Evolutionary conservation across 108 stramenopile genomes (phyloP).

Genomic region (Fistulifera pelliculosa): DNA sequence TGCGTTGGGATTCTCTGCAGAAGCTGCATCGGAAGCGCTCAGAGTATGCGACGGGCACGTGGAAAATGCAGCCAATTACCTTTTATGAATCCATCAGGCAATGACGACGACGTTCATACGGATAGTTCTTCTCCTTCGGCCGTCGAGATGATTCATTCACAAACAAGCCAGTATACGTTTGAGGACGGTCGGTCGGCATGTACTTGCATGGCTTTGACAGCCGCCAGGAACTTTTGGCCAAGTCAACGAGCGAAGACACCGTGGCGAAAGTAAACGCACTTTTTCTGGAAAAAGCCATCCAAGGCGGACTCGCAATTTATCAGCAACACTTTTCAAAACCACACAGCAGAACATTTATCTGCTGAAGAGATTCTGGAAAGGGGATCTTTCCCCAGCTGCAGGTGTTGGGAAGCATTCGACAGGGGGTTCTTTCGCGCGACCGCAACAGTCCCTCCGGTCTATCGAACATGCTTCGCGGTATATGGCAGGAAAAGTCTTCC

Average conservation of each 20-base stretch:
- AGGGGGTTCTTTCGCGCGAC: constrained; percentile 52
- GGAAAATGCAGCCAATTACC: constrained; percentile 43
- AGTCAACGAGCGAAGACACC: not conserved
- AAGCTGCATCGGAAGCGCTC: constrained; percentile 31
- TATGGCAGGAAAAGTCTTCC: constrained; percentile 12
- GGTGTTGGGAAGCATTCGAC: constrained; percentile 33
- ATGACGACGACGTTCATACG: constrained; percentile 1
- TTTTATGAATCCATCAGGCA: constrained; percentile 12
- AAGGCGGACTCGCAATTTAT: constrained; percentile 41
- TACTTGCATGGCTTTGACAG: constrained; percentile 65
- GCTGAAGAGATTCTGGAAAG: constrained; percentile 57
- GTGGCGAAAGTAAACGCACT: constrained; percentile 13
- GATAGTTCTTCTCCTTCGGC: not conserved
- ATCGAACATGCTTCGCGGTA: constrained; percentile 18
- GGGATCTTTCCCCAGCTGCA: constrained; percentile 2
- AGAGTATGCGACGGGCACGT: constrained; percentile 31
- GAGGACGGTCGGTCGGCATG: constrained; percentile 61
- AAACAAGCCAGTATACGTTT: constrained; percentile 51
- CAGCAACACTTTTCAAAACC: constrained; percentile 4
- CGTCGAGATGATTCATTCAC: constrained; percentile 19
- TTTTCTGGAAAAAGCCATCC: constrained; percentile 35
- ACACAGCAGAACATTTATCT: constrained; percentile 52
- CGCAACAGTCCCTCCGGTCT: constrained; percentile 45
- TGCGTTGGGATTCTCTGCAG: constrained; percentile 54
- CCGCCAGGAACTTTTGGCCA: constrained; percentile 31